A percentile compares a stretch with the other conserved stretches of the same genome.
phyloP scores from a whole-genome alignment of 2,329 filamentous ascomycete genomes.

The Colletotrichum nymphaeae region DNA sequence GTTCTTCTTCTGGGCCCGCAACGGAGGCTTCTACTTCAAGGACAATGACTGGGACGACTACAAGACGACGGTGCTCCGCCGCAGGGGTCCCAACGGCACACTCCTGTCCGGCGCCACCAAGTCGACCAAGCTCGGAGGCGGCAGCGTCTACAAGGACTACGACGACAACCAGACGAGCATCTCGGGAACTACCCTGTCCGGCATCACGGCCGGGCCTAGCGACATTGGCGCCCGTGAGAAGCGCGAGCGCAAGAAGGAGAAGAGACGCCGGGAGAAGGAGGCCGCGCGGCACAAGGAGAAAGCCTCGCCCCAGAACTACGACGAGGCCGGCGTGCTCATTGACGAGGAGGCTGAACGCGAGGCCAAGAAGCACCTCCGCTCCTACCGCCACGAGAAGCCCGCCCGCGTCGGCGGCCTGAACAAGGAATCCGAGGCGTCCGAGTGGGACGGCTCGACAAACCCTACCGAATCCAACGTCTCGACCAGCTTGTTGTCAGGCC shows the following conservation, averaged over 20 bases:
- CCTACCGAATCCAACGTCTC: constrained; percentile 75
- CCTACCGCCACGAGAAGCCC: constrained; percentile 87
- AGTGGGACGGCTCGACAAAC: constrained; percentile 80
- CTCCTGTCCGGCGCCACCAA: constrained; percentile 85
- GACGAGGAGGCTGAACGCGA: constrained; percentile 73
- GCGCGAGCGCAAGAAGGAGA: constrained; percentile 64
- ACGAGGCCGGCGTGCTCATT: constrained; percentile 63
- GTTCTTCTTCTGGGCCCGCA: constrained; percentile 99
- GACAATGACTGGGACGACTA: constrained; percentile 97
- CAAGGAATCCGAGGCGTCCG: constrained; percentile 79
- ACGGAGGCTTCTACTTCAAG: constrained; percentile 90
- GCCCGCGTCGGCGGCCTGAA: constrained; percentile 93
- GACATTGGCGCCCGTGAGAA: constrained; percentile 67
- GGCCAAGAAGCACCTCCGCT: constrained; percentile 77
- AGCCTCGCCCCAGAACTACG: constrained; percentile 44
- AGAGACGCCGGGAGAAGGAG: constrained; percentile 54
- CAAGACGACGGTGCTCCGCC: constrained; percentile 91
- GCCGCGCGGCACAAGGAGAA: constrained; percentile 45
- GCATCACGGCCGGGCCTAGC: constrained; percentile 68
- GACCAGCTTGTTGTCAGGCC: constrained; percentile 70
- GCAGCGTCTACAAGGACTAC: constrained; percentile 83
- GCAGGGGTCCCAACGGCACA: constrained; percentile 89
- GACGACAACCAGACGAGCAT: constrained; percentile 60
- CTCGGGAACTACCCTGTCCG: constrained; percentile 61
- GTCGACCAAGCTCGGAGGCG: constrained; percentile 87